phyloP scores from a whole-genome alignment of 192 early-diverging fungal species.

The Globomyces pollinis-pini region DNA sequence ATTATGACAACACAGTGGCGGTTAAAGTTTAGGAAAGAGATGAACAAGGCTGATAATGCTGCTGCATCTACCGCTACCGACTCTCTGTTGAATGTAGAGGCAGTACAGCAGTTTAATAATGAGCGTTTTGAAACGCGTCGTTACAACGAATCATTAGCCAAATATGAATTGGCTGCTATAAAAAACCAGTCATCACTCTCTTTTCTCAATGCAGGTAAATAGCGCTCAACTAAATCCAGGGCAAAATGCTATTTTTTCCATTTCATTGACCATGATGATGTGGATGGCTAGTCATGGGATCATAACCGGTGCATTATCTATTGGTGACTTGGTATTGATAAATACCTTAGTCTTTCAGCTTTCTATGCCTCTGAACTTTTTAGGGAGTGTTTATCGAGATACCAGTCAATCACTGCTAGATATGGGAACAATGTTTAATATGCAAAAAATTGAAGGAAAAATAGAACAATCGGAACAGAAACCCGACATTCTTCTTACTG shows the following conservation, averaged over 20 bases:
- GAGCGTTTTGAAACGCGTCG: constrained; percentile 83
- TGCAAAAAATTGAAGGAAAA: constrained; percentile 52
- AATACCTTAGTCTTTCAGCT: constrained; percentile 98
- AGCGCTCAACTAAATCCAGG: too few species aligned
- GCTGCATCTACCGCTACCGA: constrained; percentile 92
- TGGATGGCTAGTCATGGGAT: constrained; percentile 90
- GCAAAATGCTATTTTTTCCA: constrained; percentile 89
- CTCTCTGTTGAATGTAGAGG: constrained; percentile 95
- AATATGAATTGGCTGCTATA: constrained; percentile 92
- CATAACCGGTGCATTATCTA: constrained; percentile 65
- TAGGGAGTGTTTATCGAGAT: constrained; percentile 97
- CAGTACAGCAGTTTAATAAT: constrained; percentile 95
- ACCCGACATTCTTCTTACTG: constrained; percentile 21
- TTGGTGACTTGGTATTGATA: constrained; percentile 98
- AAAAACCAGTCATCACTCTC: constrained; percentile 84
- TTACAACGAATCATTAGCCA: constrained; percentile 78
- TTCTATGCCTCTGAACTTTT: constrained; percentile 92
- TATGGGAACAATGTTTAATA: constrained; percentile 93
- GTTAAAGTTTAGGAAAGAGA: constrained; percentile 64
- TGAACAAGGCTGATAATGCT: constrained; percentile 93
- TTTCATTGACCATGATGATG: constrained; percentile 93
- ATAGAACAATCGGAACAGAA: constrained; percentile 31
- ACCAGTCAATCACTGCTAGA: constrained; percentile 89
- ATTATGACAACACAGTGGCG: constrained; percentile 80
- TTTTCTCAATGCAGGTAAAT: constrained; percentile 89